phyloP scores from a whole-genome alignment of 345 rosid species.

The Euphorbia pulcherrima region DNA sequence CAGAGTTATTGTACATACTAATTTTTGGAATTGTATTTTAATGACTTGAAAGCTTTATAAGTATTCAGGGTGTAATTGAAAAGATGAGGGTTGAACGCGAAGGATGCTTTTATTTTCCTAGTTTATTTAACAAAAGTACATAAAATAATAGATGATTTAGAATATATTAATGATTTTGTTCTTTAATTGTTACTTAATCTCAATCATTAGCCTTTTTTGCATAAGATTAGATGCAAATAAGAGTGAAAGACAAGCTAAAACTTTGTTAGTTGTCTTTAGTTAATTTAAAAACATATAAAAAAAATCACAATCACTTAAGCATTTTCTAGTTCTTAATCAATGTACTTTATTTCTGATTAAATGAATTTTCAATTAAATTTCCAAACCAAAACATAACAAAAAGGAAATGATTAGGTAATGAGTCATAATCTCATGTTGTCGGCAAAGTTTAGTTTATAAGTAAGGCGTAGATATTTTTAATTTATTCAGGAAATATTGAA shows the following conservation, averaged over 20 bases:
- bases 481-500: too few relatives aligned
- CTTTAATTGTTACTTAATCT: neutral
- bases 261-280: slow-evolving; percentile 9
- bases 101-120: too few relatives aligned
- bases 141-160: too few relatives aligned
- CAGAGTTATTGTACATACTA: too few relatives aligned
- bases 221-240: neutral
- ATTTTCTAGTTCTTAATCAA: slow-evolving; percentile 9
- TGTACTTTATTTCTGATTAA: slow-evolving; percentile 3
- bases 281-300: slow-evolving; percentile 11
- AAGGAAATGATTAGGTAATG: slow-evolving; percentile 7
- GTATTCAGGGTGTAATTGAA: too few relatives aligned
- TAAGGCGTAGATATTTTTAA: too few relatives aligned
- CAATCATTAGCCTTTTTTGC: slow-evolving; percentile 9
- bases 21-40: too few relatives aligned
- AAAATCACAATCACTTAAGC: slow-evolving; percentile 18
- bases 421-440: slow-evolving; percentile 3
- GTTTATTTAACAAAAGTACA: too few relatives aligned
- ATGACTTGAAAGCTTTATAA: too few relatives aligned
- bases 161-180: neutral
- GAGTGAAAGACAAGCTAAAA: slow-evolving; percentile 4
- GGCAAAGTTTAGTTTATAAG: neutral
- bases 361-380: neutral
- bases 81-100: too few relatives aligned
- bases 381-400: neutral